Base-by-base conservation (phyloP, 805 yeast genomes). In the Suhomyces faveliae region DNA sequence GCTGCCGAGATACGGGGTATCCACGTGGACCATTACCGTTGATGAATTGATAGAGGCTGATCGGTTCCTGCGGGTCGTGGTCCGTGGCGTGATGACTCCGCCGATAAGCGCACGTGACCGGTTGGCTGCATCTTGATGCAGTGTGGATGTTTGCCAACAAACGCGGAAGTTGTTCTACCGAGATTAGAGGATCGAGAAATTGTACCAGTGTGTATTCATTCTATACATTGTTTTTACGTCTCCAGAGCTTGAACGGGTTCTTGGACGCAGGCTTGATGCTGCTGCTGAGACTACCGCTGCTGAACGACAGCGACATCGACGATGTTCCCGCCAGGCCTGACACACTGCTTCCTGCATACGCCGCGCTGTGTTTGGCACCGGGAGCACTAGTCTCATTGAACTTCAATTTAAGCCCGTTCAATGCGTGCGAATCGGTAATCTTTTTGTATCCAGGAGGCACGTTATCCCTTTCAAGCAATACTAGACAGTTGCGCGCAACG, bases 171-270 rank as follows among this genome's bases (percentile, higher is more conserved):
- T 27, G 13, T 5, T n/a, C n/a, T 3, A 27, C 30, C 30, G 30
- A 27, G 25, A 27, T n/a, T n/a, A n/a, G n/a, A n/a, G n/a, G n/a
- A n/a, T n/a, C n/a, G n/a, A n/a, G n/a, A n/a, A n/a, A n/a, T n/a
- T n/a, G n/a, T n/a, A n/a, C n/a, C n/a, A n/a, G n/a, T n/a, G n/a
- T n/a, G 21, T 17, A 17, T 9, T 7, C 12, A 27, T 33, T 17
- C 30, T 27, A 33, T 17, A 20, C 13, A 19, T 21, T 39, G 21
- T 44, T 24, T 49, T 61, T 62, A 46, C 62, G 60, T 40, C 70
- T 61, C 77, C 77, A 72, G 53, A 65, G 63, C 56, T 66, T 71
- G 51, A 73, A 70, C 22, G 73, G 72, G 50, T 70, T 72, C 52
- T 67, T 71, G 23, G 64, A 50, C 9, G 58, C 41, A 21, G 44